Base-by-base conservation (phyloP, 2,329 filamentous ascomycete genomes). In the Aspergillus neoniger region DNA sequence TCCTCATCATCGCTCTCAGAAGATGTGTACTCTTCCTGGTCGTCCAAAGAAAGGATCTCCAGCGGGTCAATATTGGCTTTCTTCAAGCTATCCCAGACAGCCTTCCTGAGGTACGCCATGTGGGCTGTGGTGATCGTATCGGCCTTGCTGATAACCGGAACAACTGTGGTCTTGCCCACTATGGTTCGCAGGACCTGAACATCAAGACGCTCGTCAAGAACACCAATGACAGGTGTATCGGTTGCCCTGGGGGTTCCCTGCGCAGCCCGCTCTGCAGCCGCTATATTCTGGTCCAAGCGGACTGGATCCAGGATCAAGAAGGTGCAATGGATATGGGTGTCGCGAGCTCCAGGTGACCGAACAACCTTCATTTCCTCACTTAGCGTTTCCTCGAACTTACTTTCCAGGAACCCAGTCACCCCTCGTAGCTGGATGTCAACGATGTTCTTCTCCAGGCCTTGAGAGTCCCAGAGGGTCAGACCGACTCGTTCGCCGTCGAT, bases 321-420 rank as follows among this genome's bases (percentile, higher is more conserved):
- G 57, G 92, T 92, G 67, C 92, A 96, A 75, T 99, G 95, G 66
- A 99, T 96, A 76, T 99, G 95, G 54, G 94, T 97, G 80, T 99
- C 95, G 74, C 92, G 91, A 65, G 91, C 90, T 58, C 93, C 94
- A 25, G 95, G 94, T 56, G 93, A 92, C 70, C 95, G 90, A 63
- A 97, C 84, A 50, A 99, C 93, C 81, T 97, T 98, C 85, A 96
- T 96, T 81, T 99, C 95, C 79, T 99, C 95, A 52, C 87, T 87
- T 74, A 99, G 96, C 0, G 95, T 98, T 72, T 99, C 95, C 76
- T 99, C 94, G 69, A 99, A 99, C 77, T 98, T 98, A 81, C 90
- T 94, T 81, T 99, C 95, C 61, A 99, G 82, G 79, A 99, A 99
- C 8, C 89, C 85, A 36, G 90, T 89, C 82, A 98, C 93, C 74